Base-by-base conservation (phyloP, 306 rosid genomes). In the Luffa aegyptiaca region DNA sequence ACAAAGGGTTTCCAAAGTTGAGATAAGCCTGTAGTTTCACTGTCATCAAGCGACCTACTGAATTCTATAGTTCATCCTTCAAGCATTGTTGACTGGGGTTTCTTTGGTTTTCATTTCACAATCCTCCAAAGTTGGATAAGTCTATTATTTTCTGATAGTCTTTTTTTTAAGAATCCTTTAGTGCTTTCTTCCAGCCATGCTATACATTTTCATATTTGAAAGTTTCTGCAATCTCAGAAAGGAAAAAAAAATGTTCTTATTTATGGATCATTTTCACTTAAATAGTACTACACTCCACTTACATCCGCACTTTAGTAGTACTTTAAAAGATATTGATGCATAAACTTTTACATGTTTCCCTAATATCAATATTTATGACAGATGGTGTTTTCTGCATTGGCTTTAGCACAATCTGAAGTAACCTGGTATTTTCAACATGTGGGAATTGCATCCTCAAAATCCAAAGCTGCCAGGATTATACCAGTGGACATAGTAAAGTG, bases 301-400 rank as follows among this genome's bases (percentile, higher is more conserved):
- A 73, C 53, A 31, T 52, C 78, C 9, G 5, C 13, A 31, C 6
- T 52, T 74, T 31, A 52, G 45, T 42, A 20, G 53, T 69, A 17
- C 31, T 69, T 69, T 26, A 9, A 9, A 21, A 75, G 3, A 52
- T 42, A 61, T 21, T n/a, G 14, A 78, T 78, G 72, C 58, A 37
- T 76, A 9, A 55, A 17, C 13, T 55, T 13, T 55, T 33, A 75
- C 11, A 35, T 51, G 36, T 20, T 63, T 62, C 53, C 14, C 55
- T 42, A 8, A 6, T 48, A 45, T 61, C 81, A 44, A 78, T 84
- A 77, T 68, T 76, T 89, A 58, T 42, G 13, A 68, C 96, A 95
- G 98, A 95, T 95, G 97, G 97, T 95, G 84, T 95, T 92, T 87
- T 92, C 98, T 81, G 98, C 98, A 69, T 86, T 95, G 97, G 97